phyloP scores from a whole-genome alignment of 2,329 filamentous ascomycete genomes.

The Cyphellophora attinorum region DNA sequence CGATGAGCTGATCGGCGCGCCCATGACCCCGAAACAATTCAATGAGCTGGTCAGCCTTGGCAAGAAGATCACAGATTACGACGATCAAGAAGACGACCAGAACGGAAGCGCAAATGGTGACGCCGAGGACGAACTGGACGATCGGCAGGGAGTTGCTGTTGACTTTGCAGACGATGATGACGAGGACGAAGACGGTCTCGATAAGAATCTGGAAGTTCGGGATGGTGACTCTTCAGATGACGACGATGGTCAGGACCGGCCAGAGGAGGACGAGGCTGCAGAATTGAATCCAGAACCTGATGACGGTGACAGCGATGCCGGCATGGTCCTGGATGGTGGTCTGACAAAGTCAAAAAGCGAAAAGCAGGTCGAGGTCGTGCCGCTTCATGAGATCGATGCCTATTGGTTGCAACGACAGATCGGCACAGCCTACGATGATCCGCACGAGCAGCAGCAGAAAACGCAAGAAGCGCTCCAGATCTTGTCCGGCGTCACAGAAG shows the following conservation, averaged over 20 bases:
- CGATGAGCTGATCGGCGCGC: slow-evolving; percentile 80
- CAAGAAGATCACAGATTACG: slow-evolving; percentile 98
- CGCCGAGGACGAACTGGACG: slow-evolving; percentile 71
- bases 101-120: slow-evolving; percentile 59
- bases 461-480: slow-evolving; percentile 75
- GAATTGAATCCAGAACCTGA: slow-evolving; percentile 35
- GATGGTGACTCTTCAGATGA: slow-evolving; percentile 67
- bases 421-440: slow-evolving; percentile 77
- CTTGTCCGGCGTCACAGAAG: slow-evolving; percentile 62
- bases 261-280: slow-evolving; percentile 42
- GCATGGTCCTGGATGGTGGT: slow-evolving; percentile 71
- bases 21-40: slow-evolving; percentile 80
- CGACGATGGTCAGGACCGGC: slow-evolving; percentile 54
- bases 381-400: slow-evolving; percentile 85
- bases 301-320: slow-evolving; percentile 43
- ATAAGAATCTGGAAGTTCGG: slow-evolving; percentile 72
- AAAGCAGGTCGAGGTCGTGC: slow-evolving; percentile 52
- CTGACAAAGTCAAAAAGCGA: slow-evolving; percentile 35
- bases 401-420: slow-evolving; percentile 96
- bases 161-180: slow-evolving; percentile 91
- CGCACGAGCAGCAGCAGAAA: slow-evolving; percentile 88
- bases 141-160: slow-evolving; percentile 91
- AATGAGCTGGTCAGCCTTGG: slow-evolving; percentile 93
- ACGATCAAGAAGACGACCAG: slow-evolving; percentile 91
- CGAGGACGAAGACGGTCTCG: slow-evolving; percentile 70